Evolutionary conservation across 139 green algal genomes (phyloP), one percentile per base, ranked within the genome.

Genomic region (Protoeuglena noctilucae): DNA sequence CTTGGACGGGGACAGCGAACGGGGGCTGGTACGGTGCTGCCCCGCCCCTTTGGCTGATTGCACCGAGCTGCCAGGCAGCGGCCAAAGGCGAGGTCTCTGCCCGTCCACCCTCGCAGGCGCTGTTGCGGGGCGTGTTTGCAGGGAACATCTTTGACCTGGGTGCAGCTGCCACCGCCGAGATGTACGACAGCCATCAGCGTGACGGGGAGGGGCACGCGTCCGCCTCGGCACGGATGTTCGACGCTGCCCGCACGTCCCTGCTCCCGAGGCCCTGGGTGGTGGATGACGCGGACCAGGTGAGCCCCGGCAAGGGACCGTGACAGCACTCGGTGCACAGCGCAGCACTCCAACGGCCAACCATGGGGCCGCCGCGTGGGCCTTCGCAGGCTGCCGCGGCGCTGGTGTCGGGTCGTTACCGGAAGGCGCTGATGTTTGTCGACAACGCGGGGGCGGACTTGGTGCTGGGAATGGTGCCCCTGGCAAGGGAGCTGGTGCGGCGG

Each of bases 61-160:
- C n/a, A n/a, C n/a, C n/a, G n/a, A n/a, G n/a, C n/a, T n/a, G 5
- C 43, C 43, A n/a, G 43, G 18, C 14, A n/a, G 14, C 19, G 4
- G 50, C 16, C 27, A 3, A 51, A n/a, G 30, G 5, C 53, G 4
- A 25, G 25, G 12, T 19, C 3, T 6, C 47, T 30, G 31, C 3
- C 6, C 4, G 31, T 18, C 48, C 54, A 16, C 39, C 48, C 2
- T 43, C 74, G 4, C 52, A 75, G 45, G 18, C 43, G 47, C 18
- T 69, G 22, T n/a, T 79, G 0, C 34, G 56, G 19, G 68, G 72
- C 40, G 53, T 53, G 19, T 64, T 75, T 25, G 63, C 71, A 28
- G 73, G 81, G 14, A 94, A 94, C 60, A 84, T 93, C 28, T 94
- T 94, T 57, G 85, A 94, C 68, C 67, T 93, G 30, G 86, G 86